phyloP scores from a whole-genome alignment of 2,329 filamentous ascomycete species.

The Tolypocladium ovalisporum region DNA sequence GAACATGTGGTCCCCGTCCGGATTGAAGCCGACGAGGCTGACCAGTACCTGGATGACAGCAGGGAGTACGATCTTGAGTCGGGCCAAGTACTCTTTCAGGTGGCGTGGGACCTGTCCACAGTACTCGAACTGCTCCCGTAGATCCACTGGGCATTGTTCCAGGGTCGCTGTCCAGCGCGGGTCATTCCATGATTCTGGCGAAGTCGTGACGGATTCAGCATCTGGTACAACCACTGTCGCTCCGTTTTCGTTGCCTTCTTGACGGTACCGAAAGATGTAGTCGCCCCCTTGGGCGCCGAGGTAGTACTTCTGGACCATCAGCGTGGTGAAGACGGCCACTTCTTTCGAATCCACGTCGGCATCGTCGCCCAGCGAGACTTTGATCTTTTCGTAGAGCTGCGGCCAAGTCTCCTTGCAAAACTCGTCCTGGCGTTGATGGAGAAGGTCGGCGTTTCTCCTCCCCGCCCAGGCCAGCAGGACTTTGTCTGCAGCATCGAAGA shows the following conservation, averaged over 20 bases:
- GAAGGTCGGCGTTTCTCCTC: not conserved
- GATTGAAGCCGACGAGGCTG: slow-evolving; percentile 7
- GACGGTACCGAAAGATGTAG: slow-evolving; percentile 15
- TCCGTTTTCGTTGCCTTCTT: not conserved
- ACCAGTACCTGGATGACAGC: slow-evolving; percentile 7
- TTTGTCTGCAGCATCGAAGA: not conserved
- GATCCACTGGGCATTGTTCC: not conserved
- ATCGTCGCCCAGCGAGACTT: not conserved
- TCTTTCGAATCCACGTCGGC: not conserved
- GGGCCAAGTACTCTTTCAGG: slow-evolving; percentile 5
- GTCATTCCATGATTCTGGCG: not conserved
- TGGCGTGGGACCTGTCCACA: slow-evolving; percentile 13
- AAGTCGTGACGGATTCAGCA: not conserved
- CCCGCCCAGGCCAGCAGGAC: not conserved
- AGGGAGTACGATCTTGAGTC: slow-evolving; percentile 5
- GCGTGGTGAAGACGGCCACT: not conserved
- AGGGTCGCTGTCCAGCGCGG: not conserved
- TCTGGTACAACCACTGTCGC: not conserved
- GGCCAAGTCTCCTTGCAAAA: not conserved
- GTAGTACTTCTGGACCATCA: slow-evolving; percentile 10
- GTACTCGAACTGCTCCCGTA: slow-evolving; percentile 5
- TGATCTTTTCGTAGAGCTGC: not conserved
- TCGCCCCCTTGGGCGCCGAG: slow-evolving; percentile 11
- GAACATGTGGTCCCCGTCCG: not conserved
- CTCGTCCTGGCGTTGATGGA: not conserved